phyloP scores from a whole-genome alignment of 2,329 filamentous ascomycete species.

The Exserohilum turcica region DNA sequence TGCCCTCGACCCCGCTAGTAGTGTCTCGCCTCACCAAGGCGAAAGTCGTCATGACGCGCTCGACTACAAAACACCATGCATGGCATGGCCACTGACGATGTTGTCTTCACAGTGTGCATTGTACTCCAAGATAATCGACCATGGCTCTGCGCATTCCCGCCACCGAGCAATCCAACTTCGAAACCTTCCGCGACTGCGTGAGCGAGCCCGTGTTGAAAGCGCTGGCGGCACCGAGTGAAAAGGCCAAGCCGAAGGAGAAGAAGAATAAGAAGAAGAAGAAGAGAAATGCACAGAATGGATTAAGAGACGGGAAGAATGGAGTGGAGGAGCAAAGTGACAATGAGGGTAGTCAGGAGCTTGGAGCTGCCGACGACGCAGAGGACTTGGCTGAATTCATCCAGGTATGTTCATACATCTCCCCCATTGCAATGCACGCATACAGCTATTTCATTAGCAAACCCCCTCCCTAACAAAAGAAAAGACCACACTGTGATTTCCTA shows the following conservation, averaged over 20 bases:
- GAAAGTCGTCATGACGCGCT: slow-evolving; percentile 26
- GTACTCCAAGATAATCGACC: neutral
- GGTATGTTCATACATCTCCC: slow-evolving; percentile 48
- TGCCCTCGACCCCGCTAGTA: slow-evolving; percentile 9
- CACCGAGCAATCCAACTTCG: slow-evolving; percentile 61
- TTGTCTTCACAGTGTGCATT: neutral
- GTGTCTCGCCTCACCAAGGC: slow-evolving; percentile 22
- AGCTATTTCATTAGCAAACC: too few species aligned
- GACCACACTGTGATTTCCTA: too few species aligned
- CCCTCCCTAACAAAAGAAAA: too few species aligned
- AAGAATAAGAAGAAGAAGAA: slow-evolving; percentile 52
- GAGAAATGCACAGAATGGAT: slow-evolving; percentile 36
- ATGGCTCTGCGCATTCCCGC: slow-evolving; percentile 43
- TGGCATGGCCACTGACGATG: slow-evolving; percentile 12
- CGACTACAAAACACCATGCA: slow-evolving; percentile 17
- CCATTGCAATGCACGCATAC: too few species aligned
- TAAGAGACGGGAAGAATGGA: slow-evolving; percentile 35
- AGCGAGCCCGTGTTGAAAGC: slow-evolving; percentile 70
- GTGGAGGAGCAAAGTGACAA: slow-evolving; percentile 21
- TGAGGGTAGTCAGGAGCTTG: slow-evolving; percentile 8
- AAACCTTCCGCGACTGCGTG: slow-evolving; percentile 75
- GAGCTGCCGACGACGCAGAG: slow-evolving; percentile 56
- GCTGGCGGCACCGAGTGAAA: slow-evolving; percentile 54
- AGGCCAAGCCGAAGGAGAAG: slow-evolving; percentile 53
- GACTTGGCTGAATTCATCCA: slow-evolving; percentile 81